Evolutionary conservation across 2,329 filamentous ascomycete genomes (phyloP).

Genomic region (Biscogniauxia mediterranea): DNA sequence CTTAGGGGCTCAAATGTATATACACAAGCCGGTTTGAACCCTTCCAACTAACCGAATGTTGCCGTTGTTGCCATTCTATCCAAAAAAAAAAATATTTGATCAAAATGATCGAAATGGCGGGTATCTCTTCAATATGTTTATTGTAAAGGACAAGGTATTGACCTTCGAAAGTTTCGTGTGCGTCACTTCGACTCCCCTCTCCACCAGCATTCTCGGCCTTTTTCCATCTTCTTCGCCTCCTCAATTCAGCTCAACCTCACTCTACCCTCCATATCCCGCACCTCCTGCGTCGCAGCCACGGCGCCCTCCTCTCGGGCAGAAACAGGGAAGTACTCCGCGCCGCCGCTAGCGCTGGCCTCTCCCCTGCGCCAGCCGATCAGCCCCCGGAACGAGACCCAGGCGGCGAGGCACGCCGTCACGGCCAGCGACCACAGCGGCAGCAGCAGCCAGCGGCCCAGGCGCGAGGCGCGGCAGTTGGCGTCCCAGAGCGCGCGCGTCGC

Average conservation of each 20-base stretch:
- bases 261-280: neutral
- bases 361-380: neutral
- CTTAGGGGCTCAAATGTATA: neutral
- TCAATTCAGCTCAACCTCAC: neutral
- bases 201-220: neutral
- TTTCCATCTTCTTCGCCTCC: neutral
- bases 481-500: neutral
- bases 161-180: no score
- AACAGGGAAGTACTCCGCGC: neutral
- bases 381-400: slow-evolving; percentile 5
- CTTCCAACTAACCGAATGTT: neutral
- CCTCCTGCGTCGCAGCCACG: neutral
- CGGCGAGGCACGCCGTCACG: neutral
- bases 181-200: neutral
- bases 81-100: neutral
- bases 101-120: neutral
- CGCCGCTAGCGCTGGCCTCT: no score
- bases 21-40: neutral
- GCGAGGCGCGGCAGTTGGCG: neutral
- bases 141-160: neutral
- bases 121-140: neutral
- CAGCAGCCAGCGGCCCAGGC: slow-evolving; percentile 4
- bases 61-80: neutral
- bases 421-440: slow-evolving; percentile 2
- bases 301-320: neutral